These are phyloP conservation scores for Alloteropsis semialata DNA, from an alignment of 176 grass and related monocot species.

Conservation along the genomic window DNA sequence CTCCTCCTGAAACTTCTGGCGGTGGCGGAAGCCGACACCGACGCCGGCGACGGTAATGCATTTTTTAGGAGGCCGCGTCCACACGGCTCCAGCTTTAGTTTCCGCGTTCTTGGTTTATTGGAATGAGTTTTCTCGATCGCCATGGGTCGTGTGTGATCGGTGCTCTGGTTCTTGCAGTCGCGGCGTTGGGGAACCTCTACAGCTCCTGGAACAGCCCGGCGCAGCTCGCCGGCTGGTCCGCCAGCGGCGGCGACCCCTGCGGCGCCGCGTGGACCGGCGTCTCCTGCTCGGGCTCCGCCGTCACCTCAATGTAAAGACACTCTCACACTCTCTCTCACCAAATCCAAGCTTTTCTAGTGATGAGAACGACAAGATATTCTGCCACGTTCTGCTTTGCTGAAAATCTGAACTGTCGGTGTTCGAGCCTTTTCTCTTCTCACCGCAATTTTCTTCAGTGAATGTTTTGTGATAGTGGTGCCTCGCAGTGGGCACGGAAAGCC, in stretches of 20 bases:
- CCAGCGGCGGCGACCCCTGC: constrained; percentile 78
- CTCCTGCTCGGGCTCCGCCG: constrained; percentile 67
- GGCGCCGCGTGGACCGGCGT: constrained; percentile 82
- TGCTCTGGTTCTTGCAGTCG: constrained; percentile 53
- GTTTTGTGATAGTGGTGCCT: neutral
- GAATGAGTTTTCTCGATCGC: neutral
- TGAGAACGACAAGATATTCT: neutral
- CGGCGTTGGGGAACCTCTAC: constrained; percentile 65
- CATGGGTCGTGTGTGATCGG: neutral
- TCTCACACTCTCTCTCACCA: constrained; percentile 7
- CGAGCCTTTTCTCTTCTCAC: neutral
- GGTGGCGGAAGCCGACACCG: constrained; percentile 35
- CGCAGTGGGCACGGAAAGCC: neutral
- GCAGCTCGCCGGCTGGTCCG: constrained; percentile 73
- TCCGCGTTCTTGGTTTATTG: constrained; percentile 20
- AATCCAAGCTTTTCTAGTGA: neutral
- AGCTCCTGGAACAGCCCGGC: constrained; percentile 68
- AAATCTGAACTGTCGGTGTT: neutral
- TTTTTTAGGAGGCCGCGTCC: neutral
- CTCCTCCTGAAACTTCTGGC: constrained; percentile 24
- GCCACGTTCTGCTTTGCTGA: neutral
- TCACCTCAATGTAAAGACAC: constrained; percentile 66
- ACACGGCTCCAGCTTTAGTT: no score
- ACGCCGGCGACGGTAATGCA: constrained; percentile 41
- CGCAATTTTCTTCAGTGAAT: neutral